Evolutionary conservation across 495 filamentous ascomycete species (phyloP), one percentile per base, ranked within the genome.

Genomic region (Xylona heveae): DNA sequence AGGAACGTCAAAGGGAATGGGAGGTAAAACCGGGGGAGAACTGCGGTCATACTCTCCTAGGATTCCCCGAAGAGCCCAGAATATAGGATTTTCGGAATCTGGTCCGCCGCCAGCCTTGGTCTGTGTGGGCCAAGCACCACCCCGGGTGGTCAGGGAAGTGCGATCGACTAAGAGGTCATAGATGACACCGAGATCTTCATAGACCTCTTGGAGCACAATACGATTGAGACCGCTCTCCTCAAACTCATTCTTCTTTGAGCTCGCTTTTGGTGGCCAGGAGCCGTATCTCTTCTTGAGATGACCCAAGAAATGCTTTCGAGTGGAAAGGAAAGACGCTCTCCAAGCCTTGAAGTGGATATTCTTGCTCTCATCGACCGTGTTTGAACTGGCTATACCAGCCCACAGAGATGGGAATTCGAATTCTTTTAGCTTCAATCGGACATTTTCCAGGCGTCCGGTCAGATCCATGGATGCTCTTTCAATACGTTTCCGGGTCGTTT

Each of bases 361-460:
- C 48, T 74, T 83, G 46, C 71, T 69, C 42, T 88, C 81, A 3
- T 51, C 60, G 18, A 61, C 66, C 0, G 71, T 76, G 7, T 68
- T 78, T 5, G 78, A 84, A 41, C 74, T 82, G 34, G 78, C 81
- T 35, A 79, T 62, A 24, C 88, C 90, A n/a, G 78, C 68, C 49
- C 90, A 95, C 4, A 94, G 51, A 1, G 78, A 74, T 0, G 90
- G 82, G 45, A 91, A 95, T 27, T 93, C 82, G 38, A 95, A 95
- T 32, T 74, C 64, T 28, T 74, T 61, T 19, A 95, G 57, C 9
- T 76, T 71, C 18, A 57, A 53, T 30, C 76, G 69, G 32, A 80
- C 62, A 22, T 63, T 68, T 19, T 66, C 62, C 18, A 74, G 57
- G 14, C 82, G 71, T 19, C 60, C 61, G 21, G 71, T 60, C 0